phyloP scores from a whole-genome alignment of 148 eudicot species.

The Rhododendron henanense region DNA sequence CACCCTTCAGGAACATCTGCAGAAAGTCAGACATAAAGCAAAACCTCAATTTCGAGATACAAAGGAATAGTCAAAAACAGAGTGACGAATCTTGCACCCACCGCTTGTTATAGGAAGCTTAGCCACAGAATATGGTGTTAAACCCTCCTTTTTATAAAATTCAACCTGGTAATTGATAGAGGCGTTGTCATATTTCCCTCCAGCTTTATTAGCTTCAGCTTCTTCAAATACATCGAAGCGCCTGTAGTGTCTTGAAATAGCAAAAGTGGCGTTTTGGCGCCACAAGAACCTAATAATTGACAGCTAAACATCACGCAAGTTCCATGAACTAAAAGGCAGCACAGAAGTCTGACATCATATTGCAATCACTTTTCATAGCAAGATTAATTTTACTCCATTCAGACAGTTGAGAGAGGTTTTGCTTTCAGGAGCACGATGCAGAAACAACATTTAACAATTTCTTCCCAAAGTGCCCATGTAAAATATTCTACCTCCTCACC shows the following conservation, averaged over 20 bases:
- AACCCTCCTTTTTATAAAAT: slow-evolving; percentile 72
- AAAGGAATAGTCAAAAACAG: slow-evolving; percentile 2
- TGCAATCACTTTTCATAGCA: not conserved
- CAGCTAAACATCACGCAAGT: not conserved
- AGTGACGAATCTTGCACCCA: slow-evolving; percentile 25
- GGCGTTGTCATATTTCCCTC: slow-evolving; percentile 73
- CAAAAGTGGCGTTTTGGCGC: slow-evolving; percentile 94
- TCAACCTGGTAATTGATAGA: slow-evolving; percentile 80
- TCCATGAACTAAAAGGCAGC: not conserved
- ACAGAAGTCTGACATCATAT: not conserved
- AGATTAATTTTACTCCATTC: not conserved
- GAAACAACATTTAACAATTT: not conserved
- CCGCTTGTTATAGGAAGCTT: slow-evolving; percentile 97
- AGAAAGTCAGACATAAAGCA: slow-evolving; percentile 13
- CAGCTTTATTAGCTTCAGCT: slow-evolving; percentile 95
- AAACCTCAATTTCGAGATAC: slow-evolving; percentile 10
- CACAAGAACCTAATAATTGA: slow-evolving; percentile 70
- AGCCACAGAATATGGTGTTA: slow-evolving; percentile 76
- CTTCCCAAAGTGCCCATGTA: not conserved
- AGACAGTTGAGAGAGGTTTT: not conserved
- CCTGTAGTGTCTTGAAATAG: slow-evolving; percentile 86
- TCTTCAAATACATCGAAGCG: slow-evolving; percentile 93
- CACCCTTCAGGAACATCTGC: slow-evolving; percentile 99
- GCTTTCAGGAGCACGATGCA: not conserved
- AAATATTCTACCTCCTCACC: not conserved